Evolutionary conservation across 495 filamentous ascomycete species (phyloP).

Genomic region (Symbiotaphrina buchneri): DNA sequence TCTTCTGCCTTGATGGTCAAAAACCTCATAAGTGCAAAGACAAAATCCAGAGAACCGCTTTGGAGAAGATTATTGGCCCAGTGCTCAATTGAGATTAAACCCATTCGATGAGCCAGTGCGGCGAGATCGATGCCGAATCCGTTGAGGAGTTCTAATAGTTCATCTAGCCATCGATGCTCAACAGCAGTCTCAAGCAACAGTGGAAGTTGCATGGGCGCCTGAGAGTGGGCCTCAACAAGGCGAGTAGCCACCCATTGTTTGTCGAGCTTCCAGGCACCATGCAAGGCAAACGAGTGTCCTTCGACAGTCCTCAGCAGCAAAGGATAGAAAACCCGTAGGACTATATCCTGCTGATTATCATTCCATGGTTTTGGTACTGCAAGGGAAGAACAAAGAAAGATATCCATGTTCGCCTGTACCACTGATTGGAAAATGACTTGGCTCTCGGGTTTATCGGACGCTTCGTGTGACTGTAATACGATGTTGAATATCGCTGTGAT

Average conservation of each 20-base stretch:
- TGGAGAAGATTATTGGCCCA: conserved; percentile 53
- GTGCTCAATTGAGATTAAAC: conserved; percentile 52
- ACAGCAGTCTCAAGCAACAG: conserved; percentile 65
- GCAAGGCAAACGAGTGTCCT: conserved; percentile 63
- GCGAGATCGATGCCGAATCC: conserved; percentile 77
- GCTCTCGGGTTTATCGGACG: conserved; percentile 41
- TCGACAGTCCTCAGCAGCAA: conserved; percentile 39
- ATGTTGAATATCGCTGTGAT: conserved; percentile 63
- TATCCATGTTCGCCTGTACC: conserved; percentile 42
- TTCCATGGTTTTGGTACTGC: conserved; percentile 44
- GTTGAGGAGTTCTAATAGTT: conserved; percentile 48
- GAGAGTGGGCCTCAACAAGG: conserved; percentile 56
- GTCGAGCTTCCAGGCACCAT: conserved; percentile 76
- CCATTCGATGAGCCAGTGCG: conserved; percentile 66
- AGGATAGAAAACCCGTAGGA: conserved; percentile 34
- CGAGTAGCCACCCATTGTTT: conserved; percentile 57
- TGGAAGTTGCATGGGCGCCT: conserved; percentile 50
- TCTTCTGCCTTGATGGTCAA: conserved; percentile 62
- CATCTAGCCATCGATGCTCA: conserved; percentile 61
- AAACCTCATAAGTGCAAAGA: conserved; percentile 43
- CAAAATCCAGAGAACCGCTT: conserved; percentile 32
- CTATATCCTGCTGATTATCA: conserved; percentile 33
- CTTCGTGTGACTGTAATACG: conserved; percentile 38
- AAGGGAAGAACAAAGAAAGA: conserved; percentile 63
- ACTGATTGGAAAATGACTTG: conserved; percentile 42